A percentile compares a stretch with the other conserved stretches of the same genome.
phyloP scores from a whole-genome alignment of 169 alveolate genomes.

The Plasmodium blacklocki region DNA sequence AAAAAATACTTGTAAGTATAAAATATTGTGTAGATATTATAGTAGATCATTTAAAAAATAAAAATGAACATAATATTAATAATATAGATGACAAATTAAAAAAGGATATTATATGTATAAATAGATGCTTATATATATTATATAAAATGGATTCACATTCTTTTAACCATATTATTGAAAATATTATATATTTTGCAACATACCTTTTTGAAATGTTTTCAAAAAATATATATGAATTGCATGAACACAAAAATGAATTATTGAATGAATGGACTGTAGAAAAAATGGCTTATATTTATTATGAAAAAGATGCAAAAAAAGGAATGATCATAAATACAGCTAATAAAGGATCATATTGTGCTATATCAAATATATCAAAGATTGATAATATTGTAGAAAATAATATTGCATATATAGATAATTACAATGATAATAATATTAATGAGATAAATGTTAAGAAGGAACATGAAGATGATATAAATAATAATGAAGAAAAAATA shows the following conservation, averaged over 20 bases:
- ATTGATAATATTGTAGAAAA: neutral
- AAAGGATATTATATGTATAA: constrained; percentile 47
- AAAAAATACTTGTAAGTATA: constrained; percentile 30
- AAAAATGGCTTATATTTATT: constrained; percentile 37
- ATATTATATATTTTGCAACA: constrained; percentile 71
- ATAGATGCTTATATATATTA: constrained; percentile 52
- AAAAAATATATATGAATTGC: constrained; percentile 34
- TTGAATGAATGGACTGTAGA: constrained; percentile 52
- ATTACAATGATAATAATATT: neutral
- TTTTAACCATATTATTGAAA: constrained; percentile 28
- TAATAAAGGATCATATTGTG: neutral
- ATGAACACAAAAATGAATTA: constrained; percentile 27
- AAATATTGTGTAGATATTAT: constrained; percentile 35
- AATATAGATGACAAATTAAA: constrained; percentile 14
- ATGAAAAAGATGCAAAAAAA: neutral
- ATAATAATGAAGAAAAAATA: neutral
- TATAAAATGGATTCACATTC: constrained; percentile 36
- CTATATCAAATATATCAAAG: neutral
- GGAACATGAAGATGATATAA: neutral
- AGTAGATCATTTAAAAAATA: constrained; percentile 21
- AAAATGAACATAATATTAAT: constrained; percentile 1
- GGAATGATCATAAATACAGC: neutral
- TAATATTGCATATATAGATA: no score
- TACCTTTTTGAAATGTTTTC: constrained; percentile 71
- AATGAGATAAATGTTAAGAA: neutral